Evolutionary conservation across 2,329 filamentous ascomycete genomes (phyloP), one percentile per base, ranked within the genome.

Genomic region (Phaeoacremonium minimum): DNA sequence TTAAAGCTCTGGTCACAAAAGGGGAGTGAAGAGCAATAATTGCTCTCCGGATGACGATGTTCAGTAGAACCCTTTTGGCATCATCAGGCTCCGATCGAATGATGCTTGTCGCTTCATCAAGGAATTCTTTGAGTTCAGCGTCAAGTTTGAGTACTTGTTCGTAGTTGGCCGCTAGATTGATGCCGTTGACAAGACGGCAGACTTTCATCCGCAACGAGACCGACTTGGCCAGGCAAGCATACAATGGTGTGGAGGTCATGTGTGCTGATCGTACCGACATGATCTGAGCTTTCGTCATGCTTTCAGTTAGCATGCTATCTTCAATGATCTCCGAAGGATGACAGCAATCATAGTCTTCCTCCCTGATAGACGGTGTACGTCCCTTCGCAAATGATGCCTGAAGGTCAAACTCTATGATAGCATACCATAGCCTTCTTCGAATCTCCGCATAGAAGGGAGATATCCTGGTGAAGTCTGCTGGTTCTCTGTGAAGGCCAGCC

Each of bases 351-450:
- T 41, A 42, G 11, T 50, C 37, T 22, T 51, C 36, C 26, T 44
- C 44, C 15, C 46, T 37, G 18, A 53, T 43, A 15, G 47, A 31
- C 8, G 38, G 38, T 2, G 31, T 18, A 12, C 38, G 45, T 6
- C 49, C 48, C 18, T 38, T 49, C 15, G 51, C 50, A 20, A 53
- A 40, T 7, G 26, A 45, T 12, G 49, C 45, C 36, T 50, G 47
- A 6, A 55, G 43, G 20, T 53, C 49, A 12, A 51, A 37, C 35
- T 55, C 51, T 26, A 43, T 32, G 30, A 55, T 37, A 3, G 43
- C 40, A 15, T 46, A 40, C 49, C 49, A 53, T 15, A 55, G 46
- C 13, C 48, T 36, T 32, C 46, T 42, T 37, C 47, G 51, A 41
- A 53, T 43, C 37, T 53, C 50, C 30, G 38, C 33, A 30, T 40